Evolutionary conservation across 176 grass and related monocot genomes (phyloP), one percentile per base, ranked within the genome.

Genomic region (Carex scoparia): DNA sequence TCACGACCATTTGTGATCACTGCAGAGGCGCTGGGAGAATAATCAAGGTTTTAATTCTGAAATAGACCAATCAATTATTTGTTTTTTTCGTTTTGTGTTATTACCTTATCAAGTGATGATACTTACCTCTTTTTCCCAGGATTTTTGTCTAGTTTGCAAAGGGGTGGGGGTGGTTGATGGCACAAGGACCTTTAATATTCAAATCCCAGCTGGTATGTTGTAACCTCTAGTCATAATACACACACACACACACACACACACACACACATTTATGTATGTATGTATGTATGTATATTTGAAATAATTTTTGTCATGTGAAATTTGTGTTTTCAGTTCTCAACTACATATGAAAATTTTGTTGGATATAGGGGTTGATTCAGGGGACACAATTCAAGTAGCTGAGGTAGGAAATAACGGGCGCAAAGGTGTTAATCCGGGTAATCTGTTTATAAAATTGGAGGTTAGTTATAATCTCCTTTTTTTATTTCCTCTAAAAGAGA

Each of bases 21-120:
- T 98, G 95, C 88, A 93, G 85, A 93, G 95, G 95, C 53, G 87
- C 79, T 35, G 93, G 93, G 58, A 93, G 88, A 88, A 86, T 94
- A 91, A 93, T 98, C 67, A 98, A 93, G 95, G 95, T 98, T 57
- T 32, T 59, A 63, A 32, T 76, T 27, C n/a, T 69, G 54, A 69
- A 87, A 90, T 55, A 23, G 9, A 79, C 51, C 49, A 19, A 84
- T 71, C 8, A 13, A 78, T 49, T 82, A 77, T 74, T 35, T 69
- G 61, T 0, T 61, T 53, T 53, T 66, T n/a, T 65, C 19, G 0
- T 31, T 32, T 87, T 87, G 68, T 71, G 57, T 6, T 13, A 37
- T 67, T 87, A 74, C 76, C 81, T 91, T 66, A 83, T 12, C 1
- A 23, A 32, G 3, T 87, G 77, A 85, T 77, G 44, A 79, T 87